Base-by-base conservation (phyloP, 2,329 filamentous ascomycete genomes). In the Leptographium radiaticola region DNA sequence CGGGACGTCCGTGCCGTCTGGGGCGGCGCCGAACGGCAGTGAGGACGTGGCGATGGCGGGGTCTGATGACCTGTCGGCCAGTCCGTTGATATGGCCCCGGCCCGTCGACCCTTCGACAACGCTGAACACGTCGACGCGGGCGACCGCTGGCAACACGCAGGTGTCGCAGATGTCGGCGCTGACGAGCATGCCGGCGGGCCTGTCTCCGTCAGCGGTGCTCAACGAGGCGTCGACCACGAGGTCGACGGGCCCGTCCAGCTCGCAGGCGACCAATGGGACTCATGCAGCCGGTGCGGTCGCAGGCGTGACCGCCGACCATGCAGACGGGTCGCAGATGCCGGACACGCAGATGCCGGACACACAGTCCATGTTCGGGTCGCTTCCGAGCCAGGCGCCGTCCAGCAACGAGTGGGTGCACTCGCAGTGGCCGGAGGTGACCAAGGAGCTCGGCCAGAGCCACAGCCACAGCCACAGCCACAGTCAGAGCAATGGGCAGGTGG, bases 181-280 rank as follows among this genome's bases (percentile, higher is more conserved):
- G 46, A 81, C 79, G 16, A 70, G 77, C 20, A 66, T 84, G 3
- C 77, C 80, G 1, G 69, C 74, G 0, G 80, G 77, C 5, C 70
- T 80, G 52, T 79, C 78, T 6, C 79, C 79, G 15, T 79, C 76
- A 31, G 77, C 76, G 13, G 67, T 77, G 55, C 71, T 83, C 52
- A 96, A 97, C 62, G 89, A 95, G 62, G 91, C 89, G 2, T 95
- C 89, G 2, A 94, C 90, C 1, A 95, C 90, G n/a, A 93, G 95
- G 69, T 89, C 82, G 13, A 83, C 80, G 1, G 81, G 79, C 2
- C 54, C 76, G 79, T 65, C 46, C 39, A 84, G 84, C 64, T 87
- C 85, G 0, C 86, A 90, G 64, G 76, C 78, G 55, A 87, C 84
- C 3, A 89, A 89, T 57, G 85, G 86, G 20, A 68, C 70, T 33